These are phyloP conservation scores for Vaccinium vitisidaea DNA, from an alignment of 148 eudicot species.

Conservation along the genomic window DNA sequence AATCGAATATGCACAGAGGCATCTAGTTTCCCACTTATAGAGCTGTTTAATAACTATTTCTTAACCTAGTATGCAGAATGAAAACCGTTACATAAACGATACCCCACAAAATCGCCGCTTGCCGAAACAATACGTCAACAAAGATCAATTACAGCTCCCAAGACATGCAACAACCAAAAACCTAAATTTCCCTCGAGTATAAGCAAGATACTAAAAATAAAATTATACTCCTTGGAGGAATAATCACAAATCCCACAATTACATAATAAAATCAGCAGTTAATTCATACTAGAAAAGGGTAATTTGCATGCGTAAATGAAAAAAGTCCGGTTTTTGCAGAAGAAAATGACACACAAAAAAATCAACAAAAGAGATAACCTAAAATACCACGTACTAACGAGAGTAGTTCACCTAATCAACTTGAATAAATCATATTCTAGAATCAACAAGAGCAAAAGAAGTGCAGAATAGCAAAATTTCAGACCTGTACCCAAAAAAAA, in stretches of 20 bases:
- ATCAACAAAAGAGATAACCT: not conserved
- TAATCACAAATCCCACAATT: not conserved
- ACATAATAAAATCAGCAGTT: not conserved
- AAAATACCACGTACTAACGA: not conserved
- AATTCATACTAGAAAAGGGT: no score
- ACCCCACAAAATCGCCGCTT: not conserved
- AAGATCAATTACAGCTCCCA: not conserved
- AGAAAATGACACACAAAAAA: not conserved
- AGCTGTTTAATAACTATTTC: no score
- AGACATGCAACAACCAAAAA: not conserved
- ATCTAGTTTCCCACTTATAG: not conserved
- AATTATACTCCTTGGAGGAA: not conserved
- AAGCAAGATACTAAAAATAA: not conserved
- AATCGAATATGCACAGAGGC: not conserved
- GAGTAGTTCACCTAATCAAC: not conserved
- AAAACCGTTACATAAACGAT: no score
- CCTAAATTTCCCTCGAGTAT: not conserved
- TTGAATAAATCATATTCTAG: not conserved
- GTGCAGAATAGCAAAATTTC: not conserved
- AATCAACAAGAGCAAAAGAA: no score
- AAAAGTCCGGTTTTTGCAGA: not conserved
- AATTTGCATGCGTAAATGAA: not conserved
- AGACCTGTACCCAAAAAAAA: not conserved
- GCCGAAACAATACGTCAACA: not conserved
- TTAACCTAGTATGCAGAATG: no score